phyloP scores from a whole-genome alignment of 2,329 filamentous ascomycete genomes.

The Alternaria triticimaculans region DNA sequence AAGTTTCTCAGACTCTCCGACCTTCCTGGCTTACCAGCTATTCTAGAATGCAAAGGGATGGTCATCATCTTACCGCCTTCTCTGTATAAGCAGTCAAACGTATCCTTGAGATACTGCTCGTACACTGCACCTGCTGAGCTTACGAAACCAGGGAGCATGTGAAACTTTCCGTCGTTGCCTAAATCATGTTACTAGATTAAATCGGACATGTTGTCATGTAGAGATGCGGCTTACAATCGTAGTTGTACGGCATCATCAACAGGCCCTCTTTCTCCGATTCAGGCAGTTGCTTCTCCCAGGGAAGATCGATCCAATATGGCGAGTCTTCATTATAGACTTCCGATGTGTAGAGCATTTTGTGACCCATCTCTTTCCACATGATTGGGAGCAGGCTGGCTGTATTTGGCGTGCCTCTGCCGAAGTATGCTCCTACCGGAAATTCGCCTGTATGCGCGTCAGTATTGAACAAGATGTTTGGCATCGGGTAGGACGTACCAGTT shows the following conservation, averaged over 20 bases:
- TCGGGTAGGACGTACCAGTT: constrained; percentile 7
- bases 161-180: constrained; percentile 53
- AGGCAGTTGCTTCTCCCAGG: constrained; percentile 53
- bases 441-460: neutral
- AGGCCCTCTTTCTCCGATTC: constrained; percentile 58
- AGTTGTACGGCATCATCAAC: constrained; percentile 62
- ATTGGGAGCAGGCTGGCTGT: constrained; percentile 59
- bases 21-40: constrained; percentile 60
- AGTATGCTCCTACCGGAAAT: constrained; percentile 57
- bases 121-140: constrained; percentile 49
- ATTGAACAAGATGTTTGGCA: neutral
- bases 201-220: constrained; percentile 19
- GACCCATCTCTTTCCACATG: constrained; percentile 61
- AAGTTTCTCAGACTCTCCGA: constrained; percentile 60
- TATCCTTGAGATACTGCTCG: constrained; percentile 57
- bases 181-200: constrained; percentile 40
- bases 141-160: constrained; percentile 48
- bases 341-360: constrained; percentile 57
- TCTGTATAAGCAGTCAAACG: constrained; percentile 62
- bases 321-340: constrained; percentile 64
- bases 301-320: constrained; percentile 63
- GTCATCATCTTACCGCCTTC: constrained; percentile 64
- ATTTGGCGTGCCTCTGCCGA: constrained; percentile 56
- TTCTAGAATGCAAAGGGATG: constrained; percentile 60
- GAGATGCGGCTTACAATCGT: constrained; percentile 55